Evolutionary conservation across 331 rosid species (phyloP).

Genomic region (Malus hybrid): DNA sequence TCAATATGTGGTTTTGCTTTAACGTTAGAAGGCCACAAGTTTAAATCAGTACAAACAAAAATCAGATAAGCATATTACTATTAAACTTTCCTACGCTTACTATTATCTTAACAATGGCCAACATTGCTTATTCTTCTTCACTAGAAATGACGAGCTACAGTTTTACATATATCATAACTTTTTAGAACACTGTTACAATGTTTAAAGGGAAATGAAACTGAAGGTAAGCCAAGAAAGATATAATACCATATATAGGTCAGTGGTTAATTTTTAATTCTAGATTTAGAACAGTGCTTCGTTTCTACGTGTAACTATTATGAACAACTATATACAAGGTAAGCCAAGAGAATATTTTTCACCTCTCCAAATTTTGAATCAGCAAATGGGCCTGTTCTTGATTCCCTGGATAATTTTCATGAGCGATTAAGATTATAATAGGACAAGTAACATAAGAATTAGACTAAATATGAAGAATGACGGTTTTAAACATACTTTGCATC

Average conservation of each 20-base stretch:
- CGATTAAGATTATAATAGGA: constrained; percentile 14
- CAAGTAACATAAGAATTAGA: constrained; percentile 3
- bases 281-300: not conserved
- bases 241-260: not conserved
- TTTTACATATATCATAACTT: too few relatives aligned
- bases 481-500: constrained; percentile 68
- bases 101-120: too few relatives aligned
- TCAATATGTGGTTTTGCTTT: too few relatives aligned
- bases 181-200: not conserved
- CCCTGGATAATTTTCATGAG: constrained; percentile 60
- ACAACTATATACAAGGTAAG: not conserved
- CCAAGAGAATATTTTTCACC: constrained; percentile 39
- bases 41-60: too few relatives aligned
- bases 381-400: constrained; percentile 50
- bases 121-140: too few relatives aligned
- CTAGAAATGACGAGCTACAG: too few relatives aligned
- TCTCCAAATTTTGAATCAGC: constrained; percentile 90
- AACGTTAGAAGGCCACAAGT: too few relatives aligned
- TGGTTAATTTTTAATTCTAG: not conserved
- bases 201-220: not conserved
- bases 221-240: not conserved
- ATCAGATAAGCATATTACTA: too few relatives aligned
- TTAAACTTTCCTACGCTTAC: too few relatives aligned
- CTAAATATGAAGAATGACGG: not conserved
- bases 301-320: not conserved